Conservation (phyloP, 257 asterid genomes). For the Salvia miltiorrhiza region DNA sequence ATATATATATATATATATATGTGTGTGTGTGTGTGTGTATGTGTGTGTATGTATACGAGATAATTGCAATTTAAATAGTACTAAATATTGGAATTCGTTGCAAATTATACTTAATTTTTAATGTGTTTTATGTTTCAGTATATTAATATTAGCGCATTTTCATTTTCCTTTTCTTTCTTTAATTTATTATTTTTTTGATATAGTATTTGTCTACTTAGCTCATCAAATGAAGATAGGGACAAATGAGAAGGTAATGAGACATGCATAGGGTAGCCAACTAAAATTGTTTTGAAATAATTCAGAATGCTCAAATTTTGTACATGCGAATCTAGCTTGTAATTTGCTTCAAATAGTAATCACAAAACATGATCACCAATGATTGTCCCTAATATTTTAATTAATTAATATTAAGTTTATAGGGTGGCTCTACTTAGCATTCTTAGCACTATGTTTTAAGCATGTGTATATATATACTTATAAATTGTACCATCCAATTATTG, state of each 20-base stretch:
- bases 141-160: too few relatives aligned
- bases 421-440: conserved; percentile 1
- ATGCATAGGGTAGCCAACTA: background rate
- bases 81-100: too few relatives aligned
- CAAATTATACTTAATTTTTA: too few relatives aligned
- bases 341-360: conserved; percentile 8
- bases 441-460: background rate
- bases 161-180: too few relatives aligned
- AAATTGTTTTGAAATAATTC: background rate
- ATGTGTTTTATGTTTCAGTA: too few relatives aligned
- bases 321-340: background rate
- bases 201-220: too few relatives aligned
- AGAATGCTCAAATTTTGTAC: background rate
- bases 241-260: background rate
- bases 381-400: background rate
- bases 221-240: background rate
- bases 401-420: conserved; percentile 1
- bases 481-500: conserved; percentile 19
- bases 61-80: too few relatives aligned
- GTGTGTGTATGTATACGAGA: too few relatives aligned
- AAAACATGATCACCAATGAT: conserved; percentile 6
- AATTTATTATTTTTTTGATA: too few relatives aligned
- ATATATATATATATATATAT: too few relatives aligned
- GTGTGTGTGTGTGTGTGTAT: too few relatives aligned
- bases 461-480: background rate